A percentile compares a stretch with the other conserved stretches of the same genome.
Evolutionary conservation across 768 basidiomycete genomes (phyloP).

Genomic region (Leccinum ochraceum): DNA sequence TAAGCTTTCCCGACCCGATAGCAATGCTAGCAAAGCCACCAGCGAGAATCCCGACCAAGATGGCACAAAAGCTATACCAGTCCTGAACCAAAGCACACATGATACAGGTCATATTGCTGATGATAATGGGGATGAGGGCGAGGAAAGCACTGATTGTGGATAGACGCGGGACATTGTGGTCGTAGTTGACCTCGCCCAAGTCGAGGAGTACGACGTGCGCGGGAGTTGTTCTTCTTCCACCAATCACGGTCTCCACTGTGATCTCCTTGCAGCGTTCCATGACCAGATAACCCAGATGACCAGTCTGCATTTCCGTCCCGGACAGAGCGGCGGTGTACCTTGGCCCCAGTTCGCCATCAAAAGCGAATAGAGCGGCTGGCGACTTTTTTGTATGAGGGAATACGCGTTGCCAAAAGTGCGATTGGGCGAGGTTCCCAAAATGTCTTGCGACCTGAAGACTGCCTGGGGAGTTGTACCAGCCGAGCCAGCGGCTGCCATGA

Average conservation of each 20-base stretch:
- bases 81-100: conserved; percentile 27
- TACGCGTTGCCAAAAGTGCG: conserved; percentile 26
- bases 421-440: conserved; percentile 29
- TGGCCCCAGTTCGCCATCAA: conserved; percentile 30
- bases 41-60: conserved; percentile 34
- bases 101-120: conserved; percentile 25
- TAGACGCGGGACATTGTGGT: conserved; percentile 3
- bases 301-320: conserved; percentile 30
- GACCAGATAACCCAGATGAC: conserved; percentile 30
- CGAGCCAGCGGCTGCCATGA: conserved; percentile 31
- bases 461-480: conserved; percentile 39
- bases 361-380: conserved; percentile 23
- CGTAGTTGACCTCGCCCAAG: conserved; percentile 5
- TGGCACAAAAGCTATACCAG: conserved; percentile 34
- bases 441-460: conserved; percentile 31
- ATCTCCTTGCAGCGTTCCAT: conserved; percentile 22
- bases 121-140: conserved; percentile 27
- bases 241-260: neutral
- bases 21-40: conserved; percentile 28
- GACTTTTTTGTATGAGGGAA: conserved; percentile 27
- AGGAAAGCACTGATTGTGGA: conserved; percentile 4
- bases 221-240: conserved; percentile 17
- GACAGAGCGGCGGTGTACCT: conserved; percentile 27
- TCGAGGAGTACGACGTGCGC: conserved; percentile 23
- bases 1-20: conserved; percentile 28